Conservation (phyloP, 768 basidiomycete genomes). For the Multifurca ochricompacta region DNA sequence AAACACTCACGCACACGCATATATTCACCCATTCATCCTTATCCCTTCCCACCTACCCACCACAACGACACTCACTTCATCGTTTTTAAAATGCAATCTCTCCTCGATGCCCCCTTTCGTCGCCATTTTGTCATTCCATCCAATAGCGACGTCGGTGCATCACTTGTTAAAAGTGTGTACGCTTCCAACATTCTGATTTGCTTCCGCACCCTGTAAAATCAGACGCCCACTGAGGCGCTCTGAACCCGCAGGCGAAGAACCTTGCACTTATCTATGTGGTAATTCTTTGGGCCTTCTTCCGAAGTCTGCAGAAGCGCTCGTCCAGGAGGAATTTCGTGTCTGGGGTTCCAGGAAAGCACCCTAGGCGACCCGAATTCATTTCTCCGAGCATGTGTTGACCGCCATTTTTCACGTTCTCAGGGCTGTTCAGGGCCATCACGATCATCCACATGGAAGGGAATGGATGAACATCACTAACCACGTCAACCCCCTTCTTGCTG, state of each 20-base stretch:
- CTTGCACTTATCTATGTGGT: slow-evolving; percentile 84
- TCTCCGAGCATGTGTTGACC: slow-evolving; percentile 19
- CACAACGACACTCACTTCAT: background rate
- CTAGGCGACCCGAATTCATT: slow-evolving; percentile 5
- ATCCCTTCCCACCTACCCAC: no score
- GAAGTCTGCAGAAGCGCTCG: slow-evolving; percentile 59
- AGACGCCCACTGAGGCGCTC: slow-evolving; percentile 9
- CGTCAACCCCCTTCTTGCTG: slow-evolving; percentile 67
- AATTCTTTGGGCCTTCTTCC: slow-evolving; percentile 88
- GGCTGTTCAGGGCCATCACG: slow-evolving; percentile 82
- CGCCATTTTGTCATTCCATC: slow-evolving; percentile 31
- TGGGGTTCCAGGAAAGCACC: slow-evolving; percentile 65
- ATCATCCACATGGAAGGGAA: slow-evolving; percentile 73
- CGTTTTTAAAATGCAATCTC: background rate
- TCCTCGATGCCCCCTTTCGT: slow-evolving; percentile 11
- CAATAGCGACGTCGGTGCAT: slow-evolving; percentile 42
- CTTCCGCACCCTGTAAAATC: slow-evolving; percentile 8
- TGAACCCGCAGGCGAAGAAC: slow-evolving; percentile 34
- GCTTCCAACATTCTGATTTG: background rate
- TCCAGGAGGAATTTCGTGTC: slow-evolving; percentile 75
- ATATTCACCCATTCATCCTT: background rate
- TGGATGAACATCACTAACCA: slow-evolving; percentile 77
- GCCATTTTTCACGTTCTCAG: slow-evolving; percentile 33
- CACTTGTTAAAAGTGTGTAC: slow-evolving; percentile 20
- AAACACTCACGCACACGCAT: no score